A percentile compares a stretch with the other conserved stretches of the same genome.
These are phyloP conservation scores for Termitomyces sp. DNA, from an alignment of 768 basidiomycete species.

Conservation along the genomic window DNA sequence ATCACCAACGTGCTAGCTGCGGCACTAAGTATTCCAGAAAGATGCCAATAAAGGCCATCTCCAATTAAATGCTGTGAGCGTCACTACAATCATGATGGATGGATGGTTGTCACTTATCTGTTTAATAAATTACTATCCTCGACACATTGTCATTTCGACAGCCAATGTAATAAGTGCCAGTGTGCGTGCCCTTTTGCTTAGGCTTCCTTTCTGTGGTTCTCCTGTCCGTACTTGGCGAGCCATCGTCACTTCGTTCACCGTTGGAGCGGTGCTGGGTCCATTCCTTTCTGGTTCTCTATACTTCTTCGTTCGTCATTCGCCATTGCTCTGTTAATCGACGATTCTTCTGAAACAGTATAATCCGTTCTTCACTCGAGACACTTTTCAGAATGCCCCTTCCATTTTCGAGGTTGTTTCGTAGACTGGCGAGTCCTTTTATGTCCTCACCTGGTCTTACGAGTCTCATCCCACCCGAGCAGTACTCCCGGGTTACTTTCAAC, in stretches of 20 bases:
- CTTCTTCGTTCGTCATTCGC: no score
- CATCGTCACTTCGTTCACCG: not conserved
- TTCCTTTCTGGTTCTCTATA: not conserved
- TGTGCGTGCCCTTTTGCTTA: not conserved
- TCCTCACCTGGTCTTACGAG: not conserved
- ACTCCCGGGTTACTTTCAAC: slow-evolving; percentile 34
- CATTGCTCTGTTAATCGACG: no score
- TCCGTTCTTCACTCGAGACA: not conserved
- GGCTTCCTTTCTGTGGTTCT: not conserved
- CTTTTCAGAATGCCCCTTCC: not conserved
- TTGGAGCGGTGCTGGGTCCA: slow-evolving; percentile 7
- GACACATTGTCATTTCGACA: not conserved
- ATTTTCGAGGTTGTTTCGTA: not conserved
- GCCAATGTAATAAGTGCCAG: not conserved
- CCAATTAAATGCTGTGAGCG: no score
- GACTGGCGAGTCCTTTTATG: slow-evolving; percentile 4
- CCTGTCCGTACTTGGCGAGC: slow-evolving; percentile 10
- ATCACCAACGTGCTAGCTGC: no score
- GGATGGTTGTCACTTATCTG: no score
- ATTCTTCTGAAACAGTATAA: no score
- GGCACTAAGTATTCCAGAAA: no score
- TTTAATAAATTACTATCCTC: no score
- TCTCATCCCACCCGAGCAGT: slow-evolving; percentile 18
- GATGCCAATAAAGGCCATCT: no score
- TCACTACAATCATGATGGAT: no score